phyloP scores from a whole-genome alignment of 2,329 filamentous ascomycete genomes.

The Fusarium torreyae region DNA sequence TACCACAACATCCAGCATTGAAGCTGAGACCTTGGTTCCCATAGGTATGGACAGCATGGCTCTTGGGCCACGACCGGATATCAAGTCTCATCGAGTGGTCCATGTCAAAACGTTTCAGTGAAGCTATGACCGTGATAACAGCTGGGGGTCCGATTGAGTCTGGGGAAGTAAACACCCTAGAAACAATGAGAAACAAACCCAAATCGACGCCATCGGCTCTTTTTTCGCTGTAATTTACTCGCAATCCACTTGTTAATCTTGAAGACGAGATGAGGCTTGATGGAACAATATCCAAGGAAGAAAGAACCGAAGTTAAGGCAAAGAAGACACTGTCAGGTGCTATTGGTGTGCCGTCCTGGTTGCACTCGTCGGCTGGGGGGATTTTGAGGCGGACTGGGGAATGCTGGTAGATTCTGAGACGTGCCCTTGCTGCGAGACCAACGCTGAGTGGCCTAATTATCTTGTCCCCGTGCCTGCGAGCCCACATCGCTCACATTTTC shows the following conservation, averaged over 20 bases:
- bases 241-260: constrained; percentile 47
- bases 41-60: not conserved
- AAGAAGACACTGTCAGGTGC: constrained; percentile 32
- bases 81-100: constrained; percentile 1
- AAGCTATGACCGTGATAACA: constrained; percentile 13
- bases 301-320: constrained; percentile 30
- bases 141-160: constrained; percentile 16
- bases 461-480: constrained; percentile 29
- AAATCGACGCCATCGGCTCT: constrained; percentile 44
- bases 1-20: not conserved
- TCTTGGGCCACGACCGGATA: not conserved
- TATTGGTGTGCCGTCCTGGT: constrained; percentile 44
- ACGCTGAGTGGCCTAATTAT: constrained; percentile 29
- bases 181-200: constrained; percentile 33
- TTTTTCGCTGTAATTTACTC: constrained; percentile 49
- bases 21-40: not conserved
- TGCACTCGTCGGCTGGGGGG: constrained; percentile 38
- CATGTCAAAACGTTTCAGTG: constrained; percentile 17
- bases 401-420: constrained; percentile 51
- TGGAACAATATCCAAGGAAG: constrained; percentile 32
- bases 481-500: constrained; percentile 31
- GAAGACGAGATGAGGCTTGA: constrained; percentile 49
- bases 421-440: constrained; percentile 33
- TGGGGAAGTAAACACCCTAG: constrained; percentile 36
- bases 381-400: constrained; percentile 47